Percentiles rank a stretch among this genome's conserved stretches.
Conservation (phyloP, 192 early-diverging fungal genomes). For the Linnemannia hyalina region DNA sequence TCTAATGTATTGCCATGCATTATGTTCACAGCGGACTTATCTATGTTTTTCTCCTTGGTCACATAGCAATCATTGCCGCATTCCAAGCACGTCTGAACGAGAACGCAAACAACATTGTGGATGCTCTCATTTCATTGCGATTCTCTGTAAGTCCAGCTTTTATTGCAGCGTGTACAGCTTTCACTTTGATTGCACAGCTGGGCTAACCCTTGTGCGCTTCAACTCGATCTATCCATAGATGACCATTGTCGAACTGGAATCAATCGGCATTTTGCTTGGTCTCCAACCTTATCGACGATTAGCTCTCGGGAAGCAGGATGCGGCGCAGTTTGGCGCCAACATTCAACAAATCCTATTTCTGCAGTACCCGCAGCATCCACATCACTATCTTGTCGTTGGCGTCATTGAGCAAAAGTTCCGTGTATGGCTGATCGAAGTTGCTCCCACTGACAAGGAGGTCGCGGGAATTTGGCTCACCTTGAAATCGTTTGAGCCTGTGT, state of each 20-base stretch:
- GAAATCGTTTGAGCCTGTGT: slow-evolving; percentile 34
- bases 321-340: slow-evolving; percentile 27
- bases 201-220: neutral
- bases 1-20: neutral
- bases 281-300: slow-evolving; percentile 43
- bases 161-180: neutral
- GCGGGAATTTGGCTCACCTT: slow-evolving; percentile 34
- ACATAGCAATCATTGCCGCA: slow-evolving; percentile 34
- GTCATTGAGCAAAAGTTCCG: slow-evolving; percentile 44
- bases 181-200: neutral
- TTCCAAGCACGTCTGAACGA: slow-evolving; percentile 48
- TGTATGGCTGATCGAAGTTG: slow-evolving; percentile 50
- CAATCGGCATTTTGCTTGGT: slow-evolving; percentile 28
- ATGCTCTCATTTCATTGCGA: slow-evolving; percentile 38
- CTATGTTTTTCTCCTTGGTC: neutral
- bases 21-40: neutral
- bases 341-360: slow-evolving; percentile 50
- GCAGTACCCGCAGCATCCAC: slow-evolving; percentile 52
- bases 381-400: slow-evolving; percentile 47
- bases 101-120: slow-evolving; percentile 51
- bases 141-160: slow-evolving; percentile 34
- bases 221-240: slow-evolving; percentile 20
- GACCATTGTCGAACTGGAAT: slow-evolving; percentile 49
- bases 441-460: slow-evolving; percentile 26
- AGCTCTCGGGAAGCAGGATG: slow-evolving; percentile 33